Evolutionary conservation across 164 flowering plant genomes (phyloP).

Genomic region (Stephania yunnanensis): DNA sequence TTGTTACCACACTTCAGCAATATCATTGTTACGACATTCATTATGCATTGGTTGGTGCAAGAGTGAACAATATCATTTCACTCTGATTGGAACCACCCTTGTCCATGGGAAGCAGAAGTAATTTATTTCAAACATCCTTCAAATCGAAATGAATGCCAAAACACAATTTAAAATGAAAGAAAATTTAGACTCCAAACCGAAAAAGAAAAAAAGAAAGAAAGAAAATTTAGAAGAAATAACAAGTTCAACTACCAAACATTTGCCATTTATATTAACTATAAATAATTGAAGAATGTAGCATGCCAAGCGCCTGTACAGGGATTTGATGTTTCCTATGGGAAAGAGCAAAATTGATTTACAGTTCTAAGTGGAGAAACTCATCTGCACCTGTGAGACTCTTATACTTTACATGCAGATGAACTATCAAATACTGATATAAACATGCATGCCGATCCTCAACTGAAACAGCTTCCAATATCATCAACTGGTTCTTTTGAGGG

Average conservation of each 20-base stretch:
- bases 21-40: no score
- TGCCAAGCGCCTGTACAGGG: conserved; percentile 28
- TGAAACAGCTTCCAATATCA: conserved; percentile 7
- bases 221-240: not conserved
- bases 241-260: not conserved
- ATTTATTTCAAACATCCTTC: no score
- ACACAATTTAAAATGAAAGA: not conserved
- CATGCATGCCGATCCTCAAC: conserved; percentile 10
- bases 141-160: not conserved
- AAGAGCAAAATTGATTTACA: conserved; percentile 33
- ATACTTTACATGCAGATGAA: conserved; percentile 29
- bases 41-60: no score
- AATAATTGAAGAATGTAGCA: conserved; percentile 4
- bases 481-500: conserved; percentile 9
- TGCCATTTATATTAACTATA: not conserved
- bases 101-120: not conserved
- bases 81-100: not conserved
- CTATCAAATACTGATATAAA: conserved; percentile 11
- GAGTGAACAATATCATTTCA: not conserved
- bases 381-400: conserved; percentile 43
- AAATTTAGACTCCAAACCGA: not conserved
- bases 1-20: not conserved
- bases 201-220: not conserved
- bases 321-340: conserved; percentile 19
- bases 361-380: conserved; percentile 71